A percentile compares a stretch with the other conserved stretches of the same genome.
Conservation (phyloP, 2,329 filamentous ascomycete genomes). For the Sporothrix globosa region DNA sequence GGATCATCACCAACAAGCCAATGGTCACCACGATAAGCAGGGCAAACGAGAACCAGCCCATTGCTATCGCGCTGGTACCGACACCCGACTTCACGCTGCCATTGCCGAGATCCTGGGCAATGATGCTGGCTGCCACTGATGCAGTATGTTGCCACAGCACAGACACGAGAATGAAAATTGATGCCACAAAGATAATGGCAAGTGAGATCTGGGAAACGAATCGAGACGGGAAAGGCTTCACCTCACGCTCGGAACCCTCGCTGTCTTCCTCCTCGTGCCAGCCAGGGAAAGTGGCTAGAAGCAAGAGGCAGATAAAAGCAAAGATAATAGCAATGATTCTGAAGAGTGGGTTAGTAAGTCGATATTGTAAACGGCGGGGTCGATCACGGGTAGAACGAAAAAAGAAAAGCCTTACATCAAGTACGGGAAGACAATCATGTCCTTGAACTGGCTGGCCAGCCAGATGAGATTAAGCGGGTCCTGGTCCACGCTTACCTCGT, state of each 20-base stretch:
- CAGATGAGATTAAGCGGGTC: constrained; percentile 97
- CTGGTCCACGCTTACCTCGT: constrained; percentile 85
- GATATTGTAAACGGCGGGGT: not conserved
- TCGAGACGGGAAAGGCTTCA: constrained; percentile 91
- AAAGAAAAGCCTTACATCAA: constrained; percentile 68
- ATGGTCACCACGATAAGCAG: constrained; percentile 94
- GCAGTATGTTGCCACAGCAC: constrained; percentile 92
- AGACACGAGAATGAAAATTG: constrained; percentile 73
- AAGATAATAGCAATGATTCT: constrained; percentile 98
- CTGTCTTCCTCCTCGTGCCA: constrained; percentile 92
- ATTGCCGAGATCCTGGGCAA: constrained; percentile 90
- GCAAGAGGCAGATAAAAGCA: constrained; percentile 91
- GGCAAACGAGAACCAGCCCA: constrained; percentile 97
- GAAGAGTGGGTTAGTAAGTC: constrained; percentile 26
- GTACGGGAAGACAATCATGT: constrained; percentile 97
- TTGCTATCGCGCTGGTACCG: constrained; percentile 91
- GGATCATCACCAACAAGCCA: constrained; percentile 91
- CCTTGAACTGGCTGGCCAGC: constrained; percentile 96
- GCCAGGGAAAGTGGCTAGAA: constrained; percentile 94
- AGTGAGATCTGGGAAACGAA: constrained; percentile 91
- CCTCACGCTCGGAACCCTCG: constrained; percentile 80
- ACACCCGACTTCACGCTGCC: constrained; percentile 85
- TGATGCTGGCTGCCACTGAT: constrained; percentile 89
- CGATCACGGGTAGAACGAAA: not conserved
- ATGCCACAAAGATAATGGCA: constrained; percentile 82